phyloP scores from a whole-genome alignment of 495 filamentous ascomycete genomes.

The Penicillium roqueforti region DNA sequence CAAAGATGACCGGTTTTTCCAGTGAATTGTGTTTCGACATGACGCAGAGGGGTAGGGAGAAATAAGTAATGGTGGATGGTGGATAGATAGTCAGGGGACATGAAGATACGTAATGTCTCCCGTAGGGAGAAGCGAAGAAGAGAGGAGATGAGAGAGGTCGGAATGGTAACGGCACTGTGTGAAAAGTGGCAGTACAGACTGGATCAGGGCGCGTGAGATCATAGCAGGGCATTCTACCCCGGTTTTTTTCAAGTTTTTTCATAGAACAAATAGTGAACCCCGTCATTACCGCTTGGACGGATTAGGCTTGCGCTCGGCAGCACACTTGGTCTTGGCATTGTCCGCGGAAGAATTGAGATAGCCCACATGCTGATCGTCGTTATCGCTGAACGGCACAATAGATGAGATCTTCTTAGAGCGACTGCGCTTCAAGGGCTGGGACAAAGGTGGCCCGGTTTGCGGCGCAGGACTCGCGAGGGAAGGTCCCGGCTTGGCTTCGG shows the following conservation, averaged over 20 bases:
- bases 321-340: conserved; percentile 25
- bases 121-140: neutral
- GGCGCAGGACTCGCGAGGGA: conserved; percentile 32
- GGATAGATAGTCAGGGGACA: neutral
- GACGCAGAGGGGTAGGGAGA: neutral
- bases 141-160: neutral
- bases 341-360: conserved; percentile 44
- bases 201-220: neutral
- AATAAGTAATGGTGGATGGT: neutral
- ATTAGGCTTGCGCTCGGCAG: conserved; percentile 17
- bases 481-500: conserved; percentile 35
- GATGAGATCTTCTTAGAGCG: conserved; percentile 41
- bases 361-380: conserved; percentile 45
- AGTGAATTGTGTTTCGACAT: conserved; percentile 4
- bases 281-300: neutral
- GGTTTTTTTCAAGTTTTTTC: neutral
- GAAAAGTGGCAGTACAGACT: neutral
- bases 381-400: conserved; percentile 41
- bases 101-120: neutral
- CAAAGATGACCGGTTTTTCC: conserved; percentile 5
- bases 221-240: neutral
- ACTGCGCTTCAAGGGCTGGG: conserved; percentile 44
- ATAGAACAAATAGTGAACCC: neutral
- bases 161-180: neutral
- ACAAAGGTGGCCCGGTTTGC: conserved; percentile 27